A percentile compares a stretch with the other conserved stretches of the same genome.
These are phyloP conservation scores for Pholiota conissans DNA, from an alignment of 768 basidiomycete genomes.

Conservation along the genomic window DNA sequence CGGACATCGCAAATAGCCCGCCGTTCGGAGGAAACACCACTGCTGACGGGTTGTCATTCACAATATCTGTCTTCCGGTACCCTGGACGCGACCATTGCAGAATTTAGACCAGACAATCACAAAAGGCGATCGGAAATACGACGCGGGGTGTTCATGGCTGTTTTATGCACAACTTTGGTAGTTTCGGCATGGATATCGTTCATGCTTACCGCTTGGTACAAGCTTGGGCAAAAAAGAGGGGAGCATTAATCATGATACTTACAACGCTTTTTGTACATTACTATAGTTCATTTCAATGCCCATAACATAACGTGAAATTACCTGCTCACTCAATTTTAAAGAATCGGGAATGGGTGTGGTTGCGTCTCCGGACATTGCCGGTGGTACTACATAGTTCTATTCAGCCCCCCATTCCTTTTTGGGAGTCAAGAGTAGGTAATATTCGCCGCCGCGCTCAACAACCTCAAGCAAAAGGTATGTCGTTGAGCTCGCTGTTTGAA, in stretches of 20 bases:
- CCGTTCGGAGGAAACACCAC: slow-evolving; percentile 16
- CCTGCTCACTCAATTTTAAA: no score
- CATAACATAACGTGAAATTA: neutral
- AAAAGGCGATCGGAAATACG: slow-evolving; percentile 30
- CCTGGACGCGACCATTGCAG: neutral
- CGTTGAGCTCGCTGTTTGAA: slow-evolving; percentile 16
- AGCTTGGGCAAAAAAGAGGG: slow-evolving; percentile 36
- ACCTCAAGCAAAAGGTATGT: slow-evolving; percentile 41
- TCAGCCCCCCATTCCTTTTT: slow-evolving; percentile 29
- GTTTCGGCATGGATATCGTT: slow-evolving; percentile 63
- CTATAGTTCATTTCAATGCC: neutral
- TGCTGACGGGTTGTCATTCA: neutral
- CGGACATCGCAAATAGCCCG: neutral
- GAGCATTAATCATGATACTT: slow-evolving; percentile 4
- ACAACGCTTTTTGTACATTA: neutral
- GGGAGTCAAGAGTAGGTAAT: slow-evolving; percentile 19
- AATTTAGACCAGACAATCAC: neutral
- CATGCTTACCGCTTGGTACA: slow-evolving; percentile 58
- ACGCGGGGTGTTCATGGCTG: slow-evolving; percentile 53
- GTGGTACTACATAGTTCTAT: slow-evolving; percentile 37
- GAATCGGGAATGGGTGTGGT: no score
- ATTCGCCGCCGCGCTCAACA: slow-evolving; percentile 32
- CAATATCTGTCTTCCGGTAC: neutral
- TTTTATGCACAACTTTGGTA: slow-evolving; percentile 41
- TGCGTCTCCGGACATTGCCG: slow-evolving; percentile 39